Base-by-base conservation (phyloP, 208 protist species). In the Wallacemonas sp. region DNA sequence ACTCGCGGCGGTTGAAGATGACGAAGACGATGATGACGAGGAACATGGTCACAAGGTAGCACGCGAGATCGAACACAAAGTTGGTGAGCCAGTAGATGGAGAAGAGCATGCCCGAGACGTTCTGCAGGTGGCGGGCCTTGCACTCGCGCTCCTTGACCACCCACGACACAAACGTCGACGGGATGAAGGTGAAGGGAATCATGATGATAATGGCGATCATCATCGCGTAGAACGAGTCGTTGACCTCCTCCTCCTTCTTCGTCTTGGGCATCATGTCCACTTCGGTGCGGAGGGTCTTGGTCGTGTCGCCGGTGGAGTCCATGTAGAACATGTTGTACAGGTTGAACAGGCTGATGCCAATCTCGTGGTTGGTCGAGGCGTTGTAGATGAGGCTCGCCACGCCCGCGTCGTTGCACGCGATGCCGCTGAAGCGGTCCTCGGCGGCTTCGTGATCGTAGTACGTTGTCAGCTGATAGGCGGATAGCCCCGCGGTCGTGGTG, bases 131-230 rank as follows among this genome's bases (percentile, higher is more conserved):
- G 23, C 74, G 76, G 22, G 83, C 73, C 67, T 82, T 89, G 57
- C 65, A 79, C 67, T 89, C 72, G 11, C 83, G 81, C 72, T 93
- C 89, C 81, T 81, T 92, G 49, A 96, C 87, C 10, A 93, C 54
- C 79, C 83, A 93, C 22, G 72, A 59, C 2, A 96, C 77, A 33
- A 79, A 76, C 36, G 76, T 89, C 18, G 82, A 78, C 8, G 86
- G 83, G 57, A 92, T 80, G 57, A 91, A 87, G 12, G 79, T 79
- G 63, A 92, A 87, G 23, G 86, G 90, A 49, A 91, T 81, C 68
- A 81, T 88, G 22, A 91, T 78, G 61, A 76, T 72, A 42, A 91
- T 81, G 26, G 70, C 55, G 23, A 87, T 79, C 31, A 92, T 67
- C 25, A 94, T 52, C 1, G 74, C 64, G 46, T 87, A 76, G 18